phyloP scores from a whole-genome alignment of 805 yeast genomes.

The Candida manassasensis region DNA sequence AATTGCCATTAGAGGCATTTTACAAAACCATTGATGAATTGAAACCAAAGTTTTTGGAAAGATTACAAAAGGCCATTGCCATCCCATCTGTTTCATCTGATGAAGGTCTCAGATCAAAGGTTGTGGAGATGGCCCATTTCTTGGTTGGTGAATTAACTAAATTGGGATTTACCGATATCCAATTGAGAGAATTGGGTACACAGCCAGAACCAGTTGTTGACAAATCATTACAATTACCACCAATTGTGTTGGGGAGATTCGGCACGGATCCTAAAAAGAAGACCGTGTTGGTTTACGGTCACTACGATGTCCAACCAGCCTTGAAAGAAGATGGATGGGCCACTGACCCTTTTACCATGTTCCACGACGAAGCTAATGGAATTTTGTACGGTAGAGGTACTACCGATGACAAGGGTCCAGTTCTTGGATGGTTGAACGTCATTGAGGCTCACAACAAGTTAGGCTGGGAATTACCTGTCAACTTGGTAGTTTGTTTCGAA shows the following conservation, averaged over 20 bases:
- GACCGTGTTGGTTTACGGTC: conserved; percentile 90
- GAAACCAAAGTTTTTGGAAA: conserved; percentile 66
- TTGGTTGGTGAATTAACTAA: conserved; percentile 60
- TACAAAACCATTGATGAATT: conserved; percentile 67
- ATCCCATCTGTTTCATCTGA: conserved; percentile 95
- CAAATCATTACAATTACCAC: conserved; percentile 73
- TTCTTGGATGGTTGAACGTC: conserved; percentile 92
- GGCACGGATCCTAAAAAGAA: conserved; percentile 82
- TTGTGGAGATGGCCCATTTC: conserved; percentile 85
- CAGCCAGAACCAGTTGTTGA: conserved; percentile 90
- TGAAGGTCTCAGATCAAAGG: conserved; percentile 81
- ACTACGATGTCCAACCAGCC: conserved; percentile 99
- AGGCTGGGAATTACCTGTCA: conserved; percentile 88
- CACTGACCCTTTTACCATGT: conserved; percentile 81
- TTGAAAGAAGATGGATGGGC: conserved; percentile 89
- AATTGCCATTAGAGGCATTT: conserved; percentile 39
- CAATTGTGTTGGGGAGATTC: conserved; percentile 84
- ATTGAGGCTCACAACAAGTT: conserved; percentile 85
- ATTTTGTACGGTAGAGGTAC: conserved; percentile 89
- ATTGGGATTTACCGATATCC: conserved; percentile 80
- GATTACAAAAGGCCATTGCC: conserved; percentile 80
- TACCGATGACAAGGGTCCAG: conserved; percentile 98
- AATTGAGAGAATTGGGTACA: conserved; percentile 74
- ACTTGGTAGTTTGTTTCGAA: conserved; percentile 88
- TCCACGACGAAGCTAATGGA: conserved; percentile 53